Percentiles rank a stretch among this genome's conserved stretches.
Evolutionary conservation across 306 rosid species (phyloP).

Genomic region (Quercus glauca): DNA sequence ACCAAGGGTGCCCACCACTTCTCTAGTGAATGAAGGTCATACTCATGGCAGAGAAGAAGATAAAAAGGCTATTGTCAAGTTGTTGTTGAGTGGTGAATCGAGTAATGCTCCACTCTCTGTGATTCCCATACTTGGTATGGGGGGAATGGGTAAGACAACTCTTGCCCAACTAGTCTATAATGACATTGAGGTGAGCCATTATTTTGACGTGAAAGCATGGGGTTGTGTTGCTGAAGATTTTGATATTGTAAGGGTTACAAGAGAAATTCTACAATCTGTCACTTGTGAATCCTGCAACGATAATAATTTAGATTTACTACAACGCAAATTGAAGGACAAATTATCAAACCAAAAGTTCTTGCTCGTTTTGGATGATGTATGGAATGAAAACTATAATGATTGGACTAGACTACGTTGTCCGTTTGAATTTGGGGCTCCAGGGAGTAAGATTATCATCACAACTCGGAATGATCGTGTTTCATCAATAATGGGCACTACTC

Average conservation of each 20-base stretch:
- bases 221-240: not conserved
- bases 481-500: not conserved
- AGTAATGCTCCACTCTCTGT: not conserved
- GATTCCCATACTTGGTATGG: not conserved
- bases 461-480: not conserved
- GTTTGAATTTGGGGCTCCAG: not conserved
- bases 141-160: not conserved
- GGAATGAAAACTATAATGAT: not conserved
- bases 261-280: not conserved
- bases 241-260: too few species aligned
- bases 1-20: not conserved
- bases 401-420: not conserved
- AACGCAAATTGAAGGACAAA: not conserved
- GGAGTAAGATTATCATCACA: not conserved
- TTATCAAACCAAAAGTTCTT: not conserved
- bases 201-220: not conserved
- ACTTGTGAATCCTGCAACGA: not conserved
- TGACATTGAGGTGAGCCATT: fast-evolving
- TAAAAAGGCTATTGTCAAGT: not conserved
- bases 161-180: not conserved
- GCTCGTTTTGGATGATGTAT: not conserved
- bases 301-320: not conserved
- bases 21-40: not conserved
- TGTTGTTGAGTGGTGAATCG: not conserved
- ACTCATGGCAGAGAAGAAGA: fast-evolving